phyloP scores from a whole-genome alignment of 75 land plant genomes.

The Isoetes taiwanensis region DNA sequence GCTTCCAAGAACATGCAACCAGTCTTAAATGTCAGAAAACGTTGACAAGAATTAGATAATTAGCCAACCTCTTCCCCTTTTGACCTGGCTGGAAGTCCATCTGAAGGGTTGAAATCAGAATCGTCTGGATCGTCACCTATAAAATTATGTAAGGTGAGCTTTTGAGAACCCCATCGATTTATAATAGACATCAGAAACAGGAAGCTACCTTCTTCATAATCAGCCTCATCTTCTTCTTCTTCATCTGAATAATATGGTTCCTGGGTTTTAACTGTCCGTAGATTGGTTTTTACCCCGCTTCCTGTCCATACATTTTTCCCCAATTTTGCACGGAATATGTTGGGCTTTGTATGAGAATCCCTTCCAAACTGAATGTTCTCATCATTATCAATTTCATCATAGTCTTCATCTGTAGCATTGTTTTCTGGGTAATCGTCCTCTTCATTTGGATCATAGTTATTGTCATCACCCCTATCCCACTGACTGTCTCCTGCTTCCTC shows the following conservation, averaged over 20 bases:
- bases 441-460: too few relatives aligned
- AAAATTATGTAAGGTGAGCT: background rate
- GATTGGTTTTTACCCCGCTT: background rate
- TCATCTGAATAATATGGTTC: constrained; percentile 23
- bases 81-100: constrained; percentile 14
- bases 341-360: constrained; percentile 10
- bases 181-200: background rate
- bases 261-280: constrained; percentile 11
- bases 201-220: constrained; percentile 24
- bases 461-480: too few relatives aligned
- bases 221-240: constrained; percentile 30
- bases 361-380: constrained; percentile 3
- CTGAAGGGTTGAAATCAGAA: constrained; percentile 75
- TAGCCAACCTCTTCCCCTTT: background rate
- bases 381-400: constrained; percentile 10
- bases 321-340: background rate
- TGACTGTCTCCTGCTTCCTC: too few relatives aligned
- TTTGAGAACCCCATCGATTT: background rate
- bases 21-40: background rate
- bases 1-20: background rate
- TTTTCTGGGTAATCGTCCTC: too few relatives aligned
- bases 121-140: constrained; percentile 93
- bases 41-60: background rate
- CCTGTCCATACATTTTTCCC: constrained; percentile 9
- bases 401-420: too few relatives aligned